These are phyloP conservation scores for Juncus inflexus DNA, from an alignment of 176 grass and related monocot genomes.

Conservation along the genomic window DNA sequence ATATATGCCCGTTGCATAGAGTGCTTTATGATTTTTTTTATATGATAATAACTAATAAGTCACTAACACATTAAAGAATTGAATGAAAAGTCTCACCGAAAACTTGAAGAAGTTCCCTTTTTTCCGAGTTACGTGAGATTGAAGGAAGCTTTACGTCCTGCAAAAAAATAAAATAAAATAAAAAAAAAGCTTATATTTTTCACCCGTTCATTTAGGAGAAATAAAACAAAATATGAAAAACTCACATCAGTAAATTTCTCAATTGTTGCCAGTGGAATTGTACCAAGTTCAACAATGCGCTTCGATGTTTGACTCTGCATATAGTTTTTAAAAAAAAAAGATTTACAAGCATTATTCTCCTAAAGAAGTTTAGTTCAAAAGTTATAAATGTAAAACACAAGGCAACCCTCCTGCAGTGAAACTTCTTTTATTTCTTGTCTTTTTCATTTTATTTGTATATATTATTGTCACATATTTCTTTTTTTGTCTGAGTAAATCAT, in stretches of 20 bases:
- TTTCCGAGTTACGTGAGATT: constrained; percentile 55
- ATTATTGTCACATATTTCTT: no score
- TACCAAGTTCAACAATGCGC: constrained; percentile 67
- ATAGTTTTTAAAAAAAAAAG: constrained; percentile 19
- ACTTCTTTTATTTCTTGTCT: no score
- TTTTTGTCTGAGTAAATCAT: not conserved
- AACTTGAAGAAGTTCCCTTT: constrained; percentile 81
- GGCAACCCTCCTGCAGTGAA: not conserved
- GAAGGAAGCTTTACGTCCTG: constrained; percentile 80
- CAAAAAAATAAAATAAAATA: constrained; percentile 24
- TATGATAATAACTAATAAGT: no score
- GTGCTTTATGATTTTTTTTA: not conserved
- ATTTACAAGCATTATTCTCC: constrained; percentile 8
- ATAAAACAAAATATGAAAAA: not conserved
- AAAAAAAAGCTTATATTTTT: constrained; percentile 28
- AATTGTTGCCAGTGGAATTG: constrained; percentile 75
- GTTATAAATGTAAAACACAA: constrained; percentile 19
- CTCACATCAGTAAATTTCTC: constrained; percentile 94
- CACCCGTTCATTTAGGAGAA: not conserved
- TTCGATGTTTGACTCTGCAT: constrained; percentile 68
- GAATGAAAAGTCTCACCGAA: constrained; percentile 47
- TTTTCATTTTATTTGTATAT: no score
- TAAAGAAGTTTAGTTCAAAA: not conserved
- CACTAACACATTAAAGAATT: no score
- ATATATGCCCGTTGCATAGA: not conserved